phyloP scores from a whole-genome alignment of 2,329 filamentous ascomycete genomes.

The Penicillium sp. region DNA sequence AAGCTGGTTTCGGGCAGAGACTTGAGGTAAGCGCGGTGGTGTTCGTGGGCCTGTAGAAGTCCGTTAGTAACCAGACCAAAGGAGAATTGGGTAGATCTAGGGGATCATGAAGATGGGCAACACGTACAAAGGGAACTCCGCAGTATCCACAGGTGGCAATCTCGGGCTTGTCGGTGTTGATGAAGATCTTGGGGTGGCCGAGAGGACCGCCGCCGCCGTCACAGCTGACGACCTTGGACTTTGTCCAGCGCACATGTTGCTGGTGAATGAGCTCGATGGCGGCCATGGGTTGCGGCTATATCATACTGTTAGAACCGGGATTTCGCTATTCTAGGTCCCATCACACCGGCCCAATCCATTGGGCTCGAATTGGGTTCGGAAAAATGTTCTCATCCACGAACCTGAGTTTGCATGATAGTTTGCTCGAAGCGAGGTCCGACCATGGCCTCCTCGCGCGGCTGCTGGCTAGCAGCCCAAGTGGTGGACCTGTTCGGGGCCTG shows the following conservation, averaged over 20 bases:
- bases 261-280: constrained; percentile 97
- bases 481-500: constrained; percentile 86
- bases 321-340: background rate
- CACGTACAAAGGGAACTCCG: constrained; percentile 87
- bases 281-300: constrained; percentile 81
- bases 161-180: constrained; percentile 97
- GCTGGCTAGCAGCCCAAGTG: constrained; percentile 87
- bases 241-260: constrained; percentile 90
- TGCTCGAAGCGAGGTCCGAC: constrained; percentile 94
- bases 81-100: background rate
- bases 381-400: constrained; percentile 51
- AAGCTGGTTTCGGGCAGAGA: constrained; percentile 80
- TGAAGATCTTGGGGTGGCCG: constrained; percentile 92
- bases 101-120: background rate
- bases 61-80: background rate
- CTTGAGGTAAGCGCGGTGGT: constrained; percentile 82
- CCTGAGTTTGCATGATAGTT: constrained; percentile 91
- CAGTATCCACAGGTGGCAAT: constrained; percentile 92
- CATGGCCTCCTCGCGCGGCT: constrained; percentile 82
- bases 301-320: constrained; percentile 1
- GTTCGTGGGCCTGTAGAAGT: constrained; percentile 77
- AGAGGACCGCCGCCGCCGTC: constrained; percentile 89
- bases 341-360: background rate
- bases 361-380: background rate
- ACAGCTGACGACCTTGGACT: constrained; percentile 79